Percentiles rank a stretch among this genome's conserved stretches.
These are phyloP conservation scores for Lipomyces spencermartinsiae DNA, from an alignment of 805 yeast species.

Conservation along the genomic window DNA sequence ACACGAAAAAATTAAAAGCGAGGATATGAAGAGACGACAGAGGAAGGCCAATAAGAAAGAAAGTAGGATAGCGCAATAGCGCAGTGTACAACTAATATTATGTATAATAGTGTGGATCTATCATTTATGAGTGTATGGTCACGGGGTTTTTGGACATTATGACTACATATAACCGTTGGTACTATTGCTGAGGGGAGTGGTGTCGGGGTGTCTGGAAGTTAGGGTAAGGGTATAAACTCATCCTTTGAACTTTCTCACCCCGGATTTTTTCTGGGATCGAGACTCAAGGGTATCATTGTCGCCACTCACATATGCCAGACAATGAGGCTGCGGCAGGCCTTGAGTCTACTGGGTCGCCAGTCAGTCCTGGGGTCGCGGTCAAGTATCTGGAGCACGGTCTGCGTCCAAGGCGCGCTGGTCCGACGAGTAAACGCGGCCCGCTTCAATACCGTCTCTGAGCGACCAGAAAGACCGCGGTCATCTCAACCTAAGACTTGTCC, in stretches of 20 bases:
- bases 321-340: not conserved
- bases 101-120: not conserved
- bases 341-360: not conserved
- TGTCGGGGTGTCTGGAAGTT: too few species aligned
- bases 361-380: not conserved
- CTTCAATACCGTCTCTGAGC: not conserved
- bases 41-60: not conserved
- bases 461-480: not conserved
- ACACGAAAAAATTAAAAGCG: conserved; percentile 32
- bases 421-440: not conserved
- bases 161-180: not conserved
- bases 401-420: not conserved
- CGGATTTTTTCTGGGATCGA: not conserved
- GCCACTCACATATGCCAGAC: not conserved
- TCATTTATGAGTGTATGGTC: not conserved
- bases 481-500: not conserved
- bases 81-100: not conserved
- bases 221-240: not conserved
- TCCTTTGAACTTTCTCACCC: not conserved
- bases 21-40: not conserved
- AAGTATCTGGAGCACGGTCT: not conserved
- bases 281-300: not conserved
- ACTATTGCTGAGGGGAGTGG: too few species aligned
- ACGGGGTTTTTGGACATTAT: not conserved
- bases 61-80: not conserved